Evolutionary conservation across 805 yeast species (phyloP), one percentile per base, ranked within the genome.

Genomic region (Wickerhamomyces rabaulensis): DNA sequence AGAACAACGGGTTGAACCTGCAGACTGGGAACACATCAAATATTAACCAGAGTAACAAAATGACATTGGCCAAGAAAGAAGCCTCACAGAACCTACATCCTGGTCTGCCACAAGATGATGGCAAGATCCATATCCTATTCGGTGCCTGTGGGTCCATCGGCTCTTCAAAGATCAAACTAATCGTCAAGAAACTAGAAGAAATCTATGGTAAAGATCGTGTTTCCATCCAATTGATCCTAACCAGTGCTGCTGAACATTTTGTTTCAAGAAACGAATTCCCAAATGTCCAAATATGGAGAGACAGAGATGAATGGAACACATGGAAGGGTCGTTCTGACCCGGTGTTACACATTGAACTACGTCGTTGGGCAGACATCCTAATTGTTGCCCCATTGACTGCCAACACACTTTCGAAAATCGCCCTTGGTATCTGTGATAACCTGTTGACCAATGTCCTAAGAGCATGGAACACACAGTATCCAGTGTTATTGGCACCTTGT

Each of bases 331-430:
- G 95, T 51, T 73, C 82, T 46, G 98, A 94, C 65, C 97, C 98
- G 1, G 96, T 94, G 33, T 72, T 94, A 53, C 98, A 92, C 67
- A 90, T 92, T 55, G 98, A 94, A 68, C 72, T 92, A 49, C 81
- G 98, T 50, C 80, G 96, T 52, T 92, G 98, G 98, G 98, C 98
- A 1, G 97, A 92, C 66, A 81, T 94, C 39, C 73, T 94, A 42
- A 76, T 94, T 20, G 85, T 92, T 39, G 96, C 96, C n/a, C 99
- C 99, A 13, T 71, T 92, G 54, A 84, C 95, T 15, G 97, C 98
- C 6, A 94, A 94, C 64, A 85, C 98, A 0, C 70, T 92, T 42
- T 83, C 96, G 13, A 94, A 94, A 60, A 83, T 94, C 44, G 82
- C 96, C 0, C 70, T 88, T 48, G 99, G 99, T 0, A 72, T 92